Conservation (phyloP, 208 protist species). For the Balamuthia mandrillaris region DNA sequence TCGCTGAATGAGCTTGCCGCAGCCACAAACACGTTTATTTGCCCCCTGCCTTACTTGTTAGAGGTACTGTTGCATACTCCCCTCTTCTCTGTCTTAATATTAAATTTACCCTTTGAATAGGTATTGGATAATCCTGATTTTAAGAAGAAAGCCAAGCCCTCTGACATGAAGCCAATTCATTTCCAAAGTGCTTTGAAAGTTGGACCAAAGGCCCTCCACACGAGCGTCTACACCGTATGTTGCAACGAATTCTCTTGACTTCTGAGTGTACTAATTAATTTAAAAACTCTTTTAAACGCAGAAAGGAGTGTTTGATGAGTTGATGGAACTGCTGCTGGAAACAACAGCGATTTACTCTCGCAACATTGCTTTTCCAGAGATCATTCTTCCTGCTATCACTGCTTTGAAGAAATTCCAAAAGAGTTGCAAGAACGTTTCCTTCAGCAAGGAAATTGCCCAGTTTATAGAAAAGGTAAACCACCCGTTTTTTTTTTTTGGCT, state of each 20-base stretch:
- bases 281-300: background rate
- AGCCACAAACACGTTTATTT: slow-evolving; percentile 84
- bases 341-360: slow-evolving; percentile 58
- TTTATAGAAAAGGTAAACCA: too few relatives aligned
- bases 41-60: slow-evolving; percentile 85
- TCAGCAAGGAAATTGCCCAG: background rate
- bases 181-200: slow-evolving; percentile 34
- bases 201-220: slow-evolving; percentile 32
- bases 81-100: slow-evolving; percentile 75
- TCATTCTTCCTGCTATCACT: slow-evolving; percentile 80
- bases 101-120: too few relatives aligned
- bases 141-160: slow-evolving; percentile 36
- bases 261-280: background rate
- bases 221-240: background rate
- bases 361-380: slow-evolving; percentile 87
- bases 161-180: background rate
- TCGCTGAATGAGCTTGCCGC: slow-evolving; percentile 84
- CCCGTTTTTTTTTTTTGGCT: background rate
- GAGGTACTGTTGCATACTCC: slow-evolving; percentile 82
- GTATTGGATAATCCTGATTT: slow-evolving; percentile 50
- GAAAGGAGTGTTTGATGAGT: slow-evolving; percentile 40
- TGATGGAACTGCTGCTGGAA: slow-evolving; percentile 4
- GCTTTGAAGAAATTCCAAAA: slow-evolving; percentile 80
- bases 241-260: background rate
- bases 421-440: background rate